phyloP scores from a whole-genome alignment of 192 early-diverging fungal genomes.

The Umbelopsis vinacea region DNA sequence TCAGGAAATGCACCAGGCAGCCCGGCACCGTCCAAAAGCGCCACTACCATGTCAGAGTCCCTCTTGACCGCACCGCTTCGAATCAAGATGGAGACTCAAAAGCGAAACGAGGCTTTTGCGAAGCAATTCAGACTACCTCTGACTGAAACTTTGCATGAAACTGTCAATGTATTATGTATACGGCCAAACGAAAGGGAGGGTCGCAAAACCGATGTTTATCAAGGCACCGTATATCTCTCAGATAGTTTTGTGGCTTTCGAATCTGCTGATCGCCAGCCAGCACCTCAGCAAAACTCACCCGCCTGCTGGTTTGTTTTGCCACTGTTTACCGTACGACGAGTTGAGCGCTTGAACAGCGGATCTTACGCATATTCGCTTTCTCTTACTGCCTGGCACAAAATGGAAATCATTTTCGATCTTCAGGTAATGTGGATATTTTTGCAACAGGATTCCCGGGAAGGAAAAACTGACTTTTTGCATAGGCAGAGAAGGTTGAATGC shows the following conservation, averaged over 20 bases:
- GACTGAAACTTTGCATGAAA: constrained; percentile 77
- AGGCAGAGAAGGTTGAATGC: constrained; percentile 45
- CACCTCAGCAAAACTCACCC: constrained; percentile 36
- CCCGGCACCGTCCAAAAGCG: no score
- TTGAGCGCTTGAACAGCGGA: constrained; percentile 70
- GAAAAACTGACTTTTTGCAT: neutral
- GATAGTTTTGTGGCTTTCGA: constrained; percentile 77
- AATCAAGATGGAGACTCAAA: constrained; percentile 72
- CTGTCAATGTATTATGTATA: constrained; percentile 60
- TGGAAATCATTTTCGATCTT: constrained; percentile 23
- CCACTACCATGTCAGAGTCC: neutral
- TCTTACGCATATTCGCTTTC: constrained; percentile 34
- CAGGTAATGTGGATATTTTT: no score
- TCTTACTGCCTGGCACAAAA: constrained; percentile 38
- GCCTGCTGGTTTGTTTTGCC: constrained; percentile 77
- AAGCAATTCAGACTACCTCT: constrained; percentile 77
- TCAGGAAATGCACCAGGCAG: neutral
- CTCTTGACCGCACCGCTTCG: constrained; percentile 49
- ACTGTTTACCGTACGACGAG: constrained; percentile 77
- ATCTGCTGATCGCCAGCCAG: constrained; percentile 60
- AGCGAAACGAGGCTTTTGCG: constrained; percentile 80
- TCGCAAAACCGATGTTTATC: constrained; percentile 40
- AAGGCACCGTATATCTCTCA: constrained; percentile 74
- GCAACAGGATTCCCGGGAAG: neutral
- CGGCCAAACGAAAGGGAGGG: constrained; percentile 16